These are phyloP conservation scores for Candida ponderosae DNA, from an alignment of 805 yeast genomes.

Conservation along the genomic window DNA sequence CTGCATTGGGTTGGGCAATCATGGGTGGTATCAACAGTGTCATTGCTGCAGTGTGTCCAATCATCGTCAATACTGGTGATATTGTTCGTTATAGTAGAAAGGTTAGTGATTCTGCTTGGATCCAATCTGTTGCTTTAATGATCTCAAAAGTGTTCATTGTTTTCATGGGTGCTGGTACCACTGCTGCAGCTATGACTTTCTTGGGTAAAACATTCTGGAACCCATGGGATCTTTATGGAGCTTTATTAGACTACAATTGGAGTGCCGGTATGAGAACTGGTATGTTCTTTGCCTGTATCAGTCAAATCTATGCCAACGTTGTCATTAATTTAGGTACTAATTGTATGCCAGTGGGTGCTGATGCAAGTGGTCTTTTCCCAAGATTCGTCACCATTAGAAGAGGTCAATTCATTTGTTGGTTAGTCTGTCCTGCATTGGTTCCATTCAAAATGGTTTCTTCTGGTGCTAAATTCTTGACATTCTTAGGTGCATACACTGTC, in stretches of 20 bases:
- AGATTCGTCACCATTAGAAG: conserved; percentile 29
- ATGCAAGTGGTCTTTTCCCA: conserved; percentile 31
- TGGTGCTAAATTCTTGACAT: conserved; percentile 27
- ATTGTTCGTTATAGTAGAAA: conserved; percentile 9
- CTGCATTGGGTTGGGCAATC: conserved; percentile 6
- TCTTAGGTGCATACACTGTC: conserved; percentile 30
- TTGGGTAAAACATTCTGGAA: conserved; percentile 22
- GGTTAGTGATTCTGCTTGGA: neutral
- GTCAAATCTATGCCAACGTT: conserved; percentile 28
- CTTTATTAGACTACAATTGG: conserved; percentile 22
- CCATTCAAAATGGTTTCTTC: conserved; percentile 32
- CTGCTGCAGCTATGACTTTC: neutral
- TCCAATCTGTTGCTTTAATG: conserved; percentile 1
- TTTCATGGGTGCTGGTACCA: neutral
- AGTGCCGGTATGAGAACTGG: conserved; percentile 29
- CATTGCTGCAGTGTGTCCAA: conserved; percentile 11
- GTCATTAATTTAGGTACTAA: conserved; percentile 30
- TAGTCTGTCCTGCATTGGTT: conserved; percentile 26
- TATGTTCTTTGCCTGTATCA: conserved; percentile 30
- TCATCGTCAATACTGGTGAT: conserved; percentile 10
- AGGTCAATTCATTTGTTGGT: conserved; percentile 28
- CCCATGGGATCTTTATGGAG: conserved; percentile 26
- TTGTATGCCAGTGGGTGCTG: conserved; percentile 37
- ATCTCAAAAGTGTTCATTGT: neutral
- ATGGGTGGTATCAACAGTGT: conserved; percentile 5